Evolutionary conservation across 768 basidiomycete genomes (phyloP).

Genomic region (Pisolithus albus): DNA sequence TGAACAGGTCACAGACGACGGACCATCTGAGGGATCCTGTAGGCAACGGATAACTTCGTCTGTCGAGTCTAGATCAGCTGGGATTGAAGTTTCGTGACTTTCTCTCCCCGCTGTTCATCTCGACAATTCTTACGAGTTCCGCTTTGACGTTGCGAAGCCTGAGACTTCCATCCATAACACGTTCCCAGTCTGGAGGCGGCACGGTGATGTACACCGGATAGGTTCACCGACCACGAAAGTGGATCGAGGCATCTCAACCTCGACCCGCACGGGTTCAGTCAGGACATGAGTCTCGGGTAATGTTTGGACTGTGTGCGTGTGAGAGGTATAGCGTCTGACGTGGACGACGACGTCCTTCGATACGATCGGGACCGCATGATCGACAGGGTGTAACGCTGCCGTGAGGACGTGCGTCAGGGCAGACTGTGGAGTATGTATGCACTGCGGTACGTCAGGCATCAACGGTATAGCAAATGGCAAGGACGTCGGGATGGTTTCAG

Average conservation of each 20-base stretch:
- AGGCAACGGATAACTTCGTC: slow-evolving; percentile 11
- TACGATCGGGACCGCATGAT: slow-evolving; percentile 32
- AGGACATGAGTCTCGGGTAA: slow-evolving; percentile 55
- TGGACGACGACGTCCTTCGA: slow-evolving; percentile 60
- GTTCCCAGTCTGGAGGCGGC: slow-evolving; percentile 62
- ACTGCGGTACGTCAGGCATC: slow-evolving; percentile 74
- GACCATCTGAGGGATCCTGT: slow-evolving; percentile 19
- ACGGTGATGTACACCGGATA: slow-evolving; percentile 74
- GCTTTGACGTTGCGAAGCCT: slow-evolving; percentile 74
- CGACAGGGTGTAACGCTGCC: slow-evolving; percentile 54
- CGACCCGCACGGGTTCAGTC: slow-evolving; percentile 58
- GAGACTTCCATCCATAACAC: slow-evolving; percentile 63
- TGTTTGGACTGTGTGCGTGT: slow-evolving; percentile 46
- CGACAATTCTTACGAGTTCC: slow-evolving; percentile 66
- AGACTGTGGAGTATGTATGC: slow-evolving; percentile 69
- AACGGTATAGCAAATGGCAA: slow-evolving; percentile 82
- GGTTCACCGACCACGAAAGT: slow-evolving; percentile 66
- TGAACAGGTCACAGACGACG: slow-evolving; percentile 23
- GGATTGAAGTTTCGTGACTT: slow-evolving; percentile 25
- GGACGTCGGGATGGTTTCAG: slow-evolving; percentile 46
- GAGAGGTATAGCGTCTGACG: slow-evolving; percentile 67
- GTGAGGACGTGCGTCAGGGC: slow-evolving; percentile 64
- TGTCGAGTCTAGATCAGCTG: slow-evolving; percentile 18
- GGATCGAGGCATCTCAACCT: slow-evolving; percentile 65
- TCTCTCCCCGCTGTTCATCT: slow-evolving; percentile 44